Percentiles rank a stretch among this genome's conserved stretches.
Conservation (phyloP, 2,329 filamentous ascomycete species). For the Simplicillium sp. region DNA sequence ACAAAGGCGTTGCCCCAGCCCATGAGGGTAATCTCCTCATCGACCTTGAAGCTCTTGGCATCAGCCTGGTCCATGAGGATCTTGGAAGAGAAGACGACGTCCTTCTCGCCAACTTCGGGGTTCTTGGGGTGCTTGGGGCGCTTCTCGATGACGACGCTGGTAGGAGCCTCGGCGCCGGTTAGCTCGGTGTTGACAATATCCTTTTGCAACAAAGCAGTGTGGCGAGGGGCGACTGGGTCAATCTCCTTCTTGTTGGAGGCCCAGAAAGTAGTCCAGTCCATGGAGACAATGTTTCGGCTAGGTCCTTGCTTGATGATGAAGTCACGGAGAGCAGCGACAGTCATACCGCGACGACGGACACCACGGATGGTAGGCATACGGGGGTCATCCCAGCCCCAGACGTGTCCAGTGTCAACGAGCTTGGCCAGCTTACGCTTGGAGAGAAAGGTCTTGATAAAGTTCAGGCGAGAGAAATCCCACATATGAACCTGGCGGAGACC, state of each 20-base stretch:
- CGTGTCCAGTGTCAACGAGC: constrained; percentile 65
- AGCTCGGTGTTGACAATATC: constrained; percentile 63
- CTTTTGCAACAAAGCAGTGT: constrained; percentile 63
- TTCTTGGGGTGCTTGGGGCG: constrained; percentile 90
- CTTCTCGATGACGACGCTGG: constrained; percentile 56
- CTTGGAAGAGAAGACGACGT: constrained; percentile 66
- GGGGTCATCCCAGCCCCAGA: constrained; percentile 81
- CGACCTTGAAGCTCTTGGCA: constrained; percentile 67
- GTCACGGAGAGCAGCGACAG: constrained; percentile 67
- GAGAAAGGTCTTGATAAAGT: constrained; percentile 73
- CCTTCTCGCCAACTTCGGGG: constrained; percentile 72
- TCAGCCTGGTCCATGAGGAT: constrained; percentile 83
- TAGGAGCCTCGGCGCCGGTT: constrained; percentile 57
- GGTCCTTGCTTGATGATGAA: constrained; percentile 82
- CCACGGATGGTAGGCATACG: constrained; percentile 79
- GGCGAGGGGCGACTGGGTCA: constrained; percentile 64
- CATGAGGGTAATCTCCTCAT: constrained; percentile 94
- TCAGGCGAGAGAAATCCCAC: constrained; percentile 79
- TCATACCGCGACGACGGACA: constrained; percentile 69
- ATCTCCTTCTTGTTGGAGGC: constrained; percentile 73
- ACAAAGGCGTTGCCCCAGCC: constrained; percentile 90
- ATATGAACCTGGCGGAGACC: constrained; percentile 69
- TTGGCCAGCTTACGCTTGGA: constrained; percentile 83
- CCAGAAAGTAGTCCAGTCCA: constrained; percentile 75
- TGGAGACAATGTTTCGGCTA: constrained; percentile 72